Evolutionary conservation across 148 eudicot genomes (phyloP), one percentile per base, ranked within the genome.

Genomic region (Heliamphora exappendiculata): DNA sequence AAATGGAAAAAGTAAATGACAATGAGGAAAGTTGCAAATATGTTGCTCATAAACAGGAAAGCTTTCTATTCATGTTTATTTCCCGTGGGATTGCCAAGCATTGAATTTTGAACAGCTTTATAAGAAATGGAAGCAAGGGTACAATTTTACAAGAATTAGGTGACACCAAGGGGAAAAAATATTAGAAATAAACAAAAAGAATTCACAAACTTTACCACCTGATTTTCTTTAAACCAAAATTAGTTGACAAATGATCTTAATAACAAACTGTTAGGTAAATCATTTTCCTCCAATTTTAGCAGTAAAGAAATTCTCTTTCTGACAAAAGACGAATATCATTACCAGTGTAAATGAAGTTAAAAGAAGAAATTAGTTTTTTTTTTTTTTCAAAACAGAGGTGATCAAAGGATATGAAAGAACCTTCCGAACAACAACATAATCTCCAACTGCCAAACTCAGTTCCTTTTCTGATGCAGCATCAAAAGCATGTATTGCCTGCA

Each of bases 381-480:
- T 34, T 5, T 57, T n/a, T 36, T 50, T 4, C 5, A 44, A 28
- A 58, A 24, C 5, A 12, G 14, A 22, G n/a, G 13, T 5, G 45
- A 19, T 12, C 5, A 36, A 47, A 51, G 72, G 33, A 10, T 26
- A 66, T 34, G 64, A 47, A 67, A 69, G 70, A 75, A 94, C 98
- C 97, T 94, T 86, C 39, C 97, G 93, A 70, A 94, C 97, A 78
- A 94, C 97, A 78, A 91, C 87, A 79, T 86, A 94, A 79, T 94
- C 98, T 29, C 98, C 98, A 50, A 90, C 91, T 47, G 86, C 85
- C 88, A 94, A 91, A 85, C 90, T 88, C 73, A 94, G 82, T 84
- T 94, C 98, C 90, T 90, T 94, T 68, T 88, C 95, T 14, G 96
- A 78, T 82, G 86, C 87, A 54, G 93, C 93, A 53, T 83, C 82